A percentile compares a stretch with the other conserved stretches of the same genome.
phyloP scores from a whole-genome alignment of 2,329 filamentous ascomycete species.

The Venturia oleaginea region DNA sequence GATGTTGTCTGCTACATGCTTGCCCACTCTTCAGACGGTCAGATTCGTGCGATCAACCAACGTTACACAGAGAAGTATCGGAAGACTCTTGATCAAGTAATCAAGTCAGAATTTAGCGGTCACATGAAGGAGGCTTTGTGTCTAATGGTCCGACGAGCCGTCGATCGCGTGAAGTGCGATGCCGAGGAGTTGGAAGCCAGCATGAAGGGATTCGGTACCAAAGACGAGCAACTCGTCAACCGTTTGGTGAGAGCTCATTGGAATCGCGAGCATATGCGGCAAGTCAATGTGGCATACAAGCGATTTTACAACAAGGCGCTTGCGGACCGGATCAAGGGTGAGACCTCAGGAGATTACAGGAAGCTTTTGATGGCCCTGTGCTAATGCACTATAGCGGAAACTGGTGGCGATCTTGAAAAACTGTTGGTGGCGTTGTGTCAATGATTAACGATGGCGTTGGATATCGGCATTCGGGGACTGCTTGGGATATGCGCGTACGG shows the following conservation, averaged over 20 bases:
- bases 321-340: constrained; percentile 60
- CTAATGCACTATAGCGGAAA: not conserved
- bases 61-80: constrained; percentile 67
- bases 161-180: constrained; percentile 76
- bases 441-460: constrained; percentile 1
- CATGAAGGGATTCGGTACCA: constrained; percentile 82
- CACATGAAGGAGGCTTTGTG: constrained; percentile 85
- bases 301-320: constrained; percentile 61
- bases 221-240: constrained; percentile 68
- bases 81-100: constrained; percentile 59
- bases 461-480: not conserved
- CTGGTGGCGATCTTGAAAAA: not conserved
- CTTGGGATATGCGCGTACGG: not conserved
- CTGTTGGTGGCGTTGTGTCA: constrained; percentile 1
- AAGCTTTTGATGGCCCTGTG: constrained; percentile 11
- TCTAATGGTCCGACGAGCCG: constrained; percentile 66
- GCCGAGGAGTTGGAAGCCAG: constrained; percentile 73
- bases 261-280: constrained; percentile 64
- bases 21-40: constrained; percentile 64
- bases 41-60: constrained; percentile 72
- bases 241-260: constrained; percentile 76
- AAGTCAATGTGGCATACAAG: constrained; percentile 70
- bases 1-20: constrained; percentile 72
- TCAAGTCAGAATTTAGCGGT: constrained; percentile 76
- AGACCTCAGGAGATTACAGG: constrained; percentile 81